A percentile compares a stretch with the other conserved stretches of the same genome.
These are phyloP conservation scores for Murraya paniculata DNA, from an alignment of 345 rosid species.

Conservation along the genomic window DNA sequence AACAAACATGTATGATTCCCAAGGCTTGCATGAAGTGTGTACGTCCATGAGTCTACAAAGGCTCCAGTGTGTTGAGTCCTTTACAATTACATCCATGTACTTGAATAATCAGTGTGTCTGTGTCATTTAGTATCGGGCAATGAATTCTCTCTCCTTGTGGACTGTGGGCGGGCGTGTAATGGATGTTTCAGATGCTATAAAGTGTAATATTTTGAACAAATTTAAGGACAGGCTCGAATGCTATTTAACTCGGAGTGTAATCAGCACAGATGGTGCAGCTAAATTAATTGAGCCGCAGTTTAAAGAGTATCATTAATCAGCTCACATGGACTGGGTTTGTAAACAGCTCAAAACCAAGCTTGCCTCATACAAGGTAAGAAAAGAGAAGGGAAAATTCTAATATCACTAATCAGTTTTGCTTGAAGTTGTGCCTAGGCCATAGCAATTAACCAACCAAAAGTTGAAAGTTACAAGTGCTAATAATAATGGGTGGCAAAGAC, in stretches of 20 bases:
- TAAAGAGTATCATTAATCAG: too few species aligned
- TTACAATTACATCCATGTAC: background rate
- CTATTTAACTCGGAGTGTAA: too few species aligned
- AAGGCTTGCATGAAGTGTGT: background rate
- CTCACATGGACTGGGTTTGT: too few species aligned
- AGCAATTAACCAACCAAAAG: background rate
- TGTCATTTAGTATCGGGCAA: background rate
- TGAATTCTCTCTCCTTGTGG: background rate
- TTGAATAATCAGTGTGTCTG: background rate
- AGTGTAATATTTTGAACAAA: background rate
- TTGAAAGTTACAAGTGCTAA: constrained; percentile 24
- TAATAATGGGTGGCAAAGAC: constrained; percentile 31
- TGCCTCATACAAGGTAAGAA: constrained; percentile 1
- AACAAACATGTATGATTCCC: constrained; percentile 20
- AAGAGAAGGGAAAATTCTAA: too few species aligned
- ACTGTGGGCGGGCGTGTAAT: background rate
- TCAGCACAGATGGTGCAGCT: too few species aligned
- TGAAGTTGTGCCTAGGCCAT: background rate
- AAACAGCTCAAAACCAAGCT: background rate
- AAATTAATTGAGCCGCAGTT: too few species aligned
- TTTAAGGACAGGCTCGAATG: background rate
- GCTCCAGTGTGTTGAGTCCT: background rate
- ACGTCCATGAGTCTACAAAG: background rate
- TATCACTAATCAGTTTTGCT: background rate
- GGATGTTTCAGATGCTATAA: background rate